A percentile compares a stretch with the other conserved stretches of the same genome.
phyloP scores from a whole-genome alignment of 2,329 filamentous ascomycete species.

The Cryphonectria nitschkei region DNA sequence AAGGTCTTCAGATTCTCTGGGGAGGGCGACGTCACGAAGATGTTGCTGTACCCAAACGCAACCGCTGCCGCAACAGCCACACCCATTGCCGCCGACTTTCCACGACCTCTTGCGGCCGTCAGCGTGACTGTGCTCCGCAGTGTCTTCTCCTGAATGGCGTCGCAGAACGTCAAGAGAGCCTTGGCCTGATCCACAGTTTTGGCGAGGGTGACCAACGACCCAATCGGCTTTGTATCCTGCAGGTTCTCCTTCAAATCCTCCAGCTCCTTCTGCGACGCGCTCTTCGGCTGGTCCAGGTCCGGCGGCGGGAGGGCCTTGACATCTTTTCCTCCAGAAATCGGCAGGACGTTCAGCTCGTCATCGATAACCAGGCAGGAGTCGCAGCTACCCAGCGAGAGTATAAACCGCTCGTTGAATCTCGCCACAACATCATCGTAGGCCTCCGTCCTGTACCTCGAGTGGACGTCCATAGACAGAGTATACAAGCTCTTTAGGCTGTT shows the following conservation, averaged over 20 bases:
- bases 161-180: constrained; percentile 93
- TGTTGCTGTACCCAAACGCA: constrained; percentile 97
- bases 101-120: constrained; percentile 90
- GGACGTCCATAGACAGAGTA: constrained; percentile 95
- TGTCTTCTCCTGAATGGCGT: constrained; percentile 95
- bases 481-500: constrained; percentile 96
- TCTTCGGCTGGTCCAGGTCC: constrained; percentile 73
- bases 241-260: constrained; percentile 86
- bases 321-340: constrained; percentile 92
- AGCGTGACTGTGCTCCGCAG: constrained; percentile 90
- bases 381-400: constrained; percentile 93
- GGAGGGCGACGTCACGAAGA: constrained; percentile 97
- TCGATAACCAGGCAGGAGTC: constrained; percentile 94
- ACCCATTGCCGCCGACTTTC: constrained; percentile 95
- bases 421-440: constrained; percentile 94
- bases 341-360: constrained; percentile 95
- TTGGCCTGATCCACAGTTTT: constrained; percentile 95
- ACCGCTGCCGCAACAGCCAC: constrained; percentile 92
- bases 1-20: constrained; percentile 98
- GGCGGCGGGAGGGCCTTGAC: constrained; percentile 81
- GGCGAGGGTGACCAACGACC: constrained; percentile 80
- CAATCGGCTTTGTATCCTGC: constrained; percentile 83
- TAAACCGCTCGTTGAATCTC: constrained; percentile 96
- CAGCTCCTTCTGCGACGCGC: constrained; percentile 74
- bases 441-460: constrained; percentile 94